Conservation (phyloP, 2,329 filamentous ascomycete species). For the Setomelanomma holmii region DNA sequence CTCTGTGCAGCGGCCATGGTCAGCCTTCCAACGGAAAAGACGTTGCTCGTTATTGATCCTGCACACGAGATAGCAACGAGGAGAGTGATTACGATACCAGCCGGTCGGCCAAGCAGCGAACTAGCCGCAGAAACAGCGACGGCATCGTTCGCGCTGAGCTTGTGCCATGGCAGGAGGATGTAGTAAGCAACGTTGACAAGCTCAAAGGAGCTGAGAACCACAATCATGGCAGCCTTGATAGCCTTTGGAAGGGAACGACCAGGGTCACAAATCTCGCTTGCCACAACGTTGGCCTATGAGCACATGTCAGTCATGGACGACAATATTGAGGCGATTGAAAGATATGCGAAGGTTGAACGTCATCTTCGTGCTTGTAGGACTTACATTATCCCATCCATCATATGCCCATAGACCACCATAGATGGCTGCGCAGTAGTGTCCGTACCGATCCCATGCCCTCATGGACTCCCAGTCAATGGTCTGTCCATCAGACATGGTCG, state of each 20-base stretch:
- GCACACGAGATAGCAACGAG: conserved; percentile 68
- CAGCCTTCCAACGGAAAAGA: conserved; percentile 68
- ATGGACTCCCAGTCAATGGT: conserved; percentile 49
- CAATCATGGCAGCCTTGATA: conserved; percentile 67
- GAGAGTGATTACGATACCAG: conserved; percentile 62
- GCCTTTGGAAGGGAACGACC: conserved; percentile 61
- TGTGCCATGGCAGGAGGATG: conserved; percentile 66
- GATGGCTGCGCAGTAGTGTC: conserved; percentile 66
- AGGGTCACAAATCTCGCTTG: conserved; percentile 47
- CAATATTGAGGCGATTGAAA: neutral
- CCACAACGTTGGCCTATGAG: conserved; percentile 46
- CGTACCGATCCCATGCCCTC: conserved; percentile 65
- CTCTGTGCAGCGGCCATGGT: conserved; percentile 61
- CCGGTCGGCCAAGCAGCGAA: conserved; percentile 59
- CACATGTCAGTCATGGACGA: neutral
- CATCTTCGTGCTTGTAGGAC: conserved; percentile 15
- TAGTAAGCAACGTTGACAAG: conserved; percentile 69
- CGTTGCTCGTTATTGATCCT: conserved; percentile 68
- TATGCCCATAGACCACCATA: conserved; percentile 71
- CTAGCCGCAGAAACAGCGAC: conserved; percentile 64
- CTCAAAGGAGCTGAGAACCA: conserved; percentile 66
- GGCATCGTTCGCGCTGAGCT: conserved; percentile 65
- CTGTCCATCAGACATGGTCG: conserved; percentile 56
- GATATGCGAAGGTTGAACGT: neutral
- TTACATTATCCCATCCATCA: conserved; percentile 70